Base-by-base conservation (phyloP, 2,329 filamentous ascomycete genomes). In the Colletotrichum graminicola region DNA sequence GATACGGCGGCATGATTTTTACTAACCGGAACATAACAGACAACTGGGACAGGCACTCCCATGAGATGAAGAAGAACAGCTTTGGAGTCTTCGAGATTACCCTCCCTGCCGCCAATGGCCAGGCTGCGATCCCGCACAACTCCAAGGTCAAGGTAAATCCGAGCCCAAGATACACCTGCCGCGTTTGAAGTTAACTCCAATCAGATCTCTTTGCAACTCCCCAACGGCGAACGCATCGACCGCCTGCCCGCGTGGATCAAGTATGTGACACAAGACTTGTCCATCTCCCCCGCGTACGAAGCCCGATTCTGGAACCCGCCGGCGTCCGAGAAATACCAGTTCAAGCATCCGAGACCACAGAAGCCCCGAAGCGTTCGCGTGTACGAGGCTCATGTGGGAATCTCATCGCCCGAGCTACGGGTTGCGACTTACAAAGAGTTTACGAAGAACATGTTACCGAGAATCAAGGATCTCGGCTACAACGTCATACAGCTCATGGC, bases 401-500 rank as follows among this genome's bases (percentile, higher is more conserved):
- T 99, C 76, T 98, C 95, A 7, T 96, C 94, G 2, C 94, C 95
- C 1, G 95, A 98, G 74, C 89, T 92, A 73, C 91, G 90, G 75
- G 94, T 99, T 49, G 90, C 96, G 3, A 97, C 94, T 8, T 99
- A 97, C 88, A 97, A 98, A 81, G 95, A 99, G 83, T 99, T 99
- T 81, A 98, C 95, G 2, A 87, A 91, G 77, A 94, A 93, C 80
- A 94, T 97, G 88, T 88, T 99, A 10, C 95, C 95, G 21, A 90
- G 95, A 69, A 98, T 99, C 83, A 92, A 95, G 79, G 85, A 90
- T 74, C 86, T 98, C 54, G 96, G 95, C 51, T 99, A 99, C 86
- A 98, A 99, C 79, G 93, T 95, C 66, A 98, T 99, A 76, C 96
- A 99, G 80, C 87, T 99, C 74, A 99, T 99, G 96, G 96, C 96